Percentiles rank a stretch among this genome's conserved stretches.
Evolutionary conservation across 2,329 filamentous ascomycete genomes (phyloP).

Genomic region (Cyphellophora europaea): DNA sequence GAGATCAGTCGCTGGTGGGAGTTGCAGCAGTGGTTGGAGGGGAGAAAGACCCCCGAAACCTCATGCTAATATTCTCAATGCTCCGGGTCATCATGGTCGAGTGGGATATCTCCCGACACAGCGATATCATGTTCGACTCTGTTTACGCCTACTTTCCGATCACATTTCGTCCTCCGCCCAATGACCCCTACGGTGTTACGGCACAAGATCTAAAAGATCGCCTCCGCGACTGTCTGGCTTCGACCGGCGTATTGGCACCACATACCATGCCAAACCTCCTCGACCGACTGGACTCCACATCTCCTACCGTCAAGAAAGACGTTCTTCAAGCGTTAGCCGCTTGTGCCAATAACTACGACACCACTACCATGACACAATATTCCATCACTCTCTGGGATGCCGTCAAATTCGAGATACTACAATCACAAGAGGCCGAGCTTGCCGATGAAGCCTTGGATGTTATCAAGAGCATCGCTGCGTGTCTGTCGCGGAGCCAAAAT

Average conservation of each 20-base stretch:
- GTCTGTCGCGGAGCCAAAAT: conserved; percentile 38
- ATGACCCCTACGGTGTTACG: conserved; percentile 61
- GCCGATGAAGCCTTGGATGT: conserved; percentile 49
- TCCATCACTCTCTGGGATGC: conserved; percentile 59
- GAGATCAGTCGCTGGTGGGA: conserved; percentile 50
- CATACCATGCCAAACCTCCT: conserved; percentile 58
- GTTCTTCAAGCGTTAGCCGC: conserved; percentile 54
- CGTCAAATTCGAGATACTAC: conserved; percentile 60
- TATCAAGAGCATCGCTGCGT: conserved; percentile 45
- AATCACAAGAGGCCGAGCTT: conserved; percentile 57
- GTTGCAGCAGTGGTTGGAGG: conserved; percentile 58
- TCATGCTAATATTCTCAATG: conserved; percentile 63
- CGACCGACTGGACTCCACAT: conserved; percentile 61
- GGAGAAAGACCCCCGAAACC: conserved; percentile 60
- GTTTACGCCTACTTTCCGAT: conserved; percentile 67
- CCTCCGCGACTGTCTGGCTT: conserved; percentile 54
- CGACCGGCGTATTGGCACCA: conserved; percentile 54
- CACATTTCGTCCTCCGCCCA: conserved; percentile 59
- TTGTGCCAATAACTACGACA: conserved; percentile 50
- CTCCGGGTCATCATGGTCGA: conserved; percentile 58
- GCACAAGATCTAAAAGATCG: conserved; percentile 58
- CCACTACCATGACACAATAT: conserved; percentile 50
- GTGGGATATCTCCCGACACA: conserved; percentile 53
- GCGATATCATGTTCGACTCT: conserved; percentile 55
- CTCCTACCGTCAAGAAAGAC: conserved; percentile 60